A percentile compares a stretch with the other conserved stretches of the same genome.
phyloP scores from a whole-genome alignment of 108 stramenopile genomes.

The Cyclotella cryptica region DNA sequence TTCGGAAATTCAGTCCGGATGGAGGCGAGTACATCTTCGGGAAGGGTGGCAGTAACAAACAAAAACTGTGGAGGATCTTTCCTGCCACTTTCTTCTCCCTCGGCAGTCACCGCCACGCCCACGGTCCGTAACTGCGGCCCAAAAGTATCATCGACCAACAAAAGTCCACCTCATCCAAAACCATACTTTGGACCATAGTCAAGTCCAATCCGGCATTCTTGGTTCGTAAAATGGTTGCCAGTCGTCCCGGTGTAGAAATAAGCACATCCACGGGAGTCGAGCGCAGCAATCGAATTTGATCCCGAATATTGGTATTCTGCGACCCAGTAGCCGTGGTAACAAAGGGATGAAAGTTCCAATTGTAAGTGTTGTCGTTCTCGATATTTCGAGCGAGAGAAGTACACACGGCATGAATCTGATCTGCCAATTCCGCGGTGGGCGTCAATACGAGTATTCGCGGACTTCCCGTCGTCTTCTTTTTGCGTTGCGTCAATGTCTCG shows the following conservation, averaged over 20 bases:
- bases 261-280: conserved; percentile 82
- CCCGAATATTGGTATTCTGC: conserved; percentile 72
- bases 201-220: conserved; percentile 78
- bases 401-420: conserved; percentile 82
- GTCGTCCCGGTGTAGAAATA: conserved; percentile 91
- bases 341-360: conserved; percentile 43
- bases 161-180: conserved; percentile 96
- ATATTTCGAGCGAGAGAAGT: conserved; percentile 42
- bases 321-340: conserved; percentile 79
- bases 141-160: conserved; percentile 91
- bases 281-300: conserved; percentile 81
- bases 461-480: conserved; percentile 45
- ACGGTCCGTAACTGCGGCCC: conserved; percentile 89
- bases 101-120: conserved; percentile 64
- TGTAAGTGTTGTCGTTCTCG: conserved; percentile 35
- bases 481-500: conserved; percentile 23
- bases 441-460: conserved; percentile 79
- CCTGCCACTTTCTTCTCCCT: not conserved
- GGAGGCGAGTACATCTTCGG: conserved; percentile 74
- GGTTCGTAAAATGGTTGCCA: conserved; percentile 86
- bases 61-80: conserved; percentile 77
- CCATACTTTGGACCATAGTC: conserved; percentile 66
- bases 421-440: conserved; percentile 94
- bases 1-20: conserved; percentile 82
- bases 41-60: conserved; percentile 95